A percentile compares a stretch with the other conserved stretches of the same genome.
Evolutionary conservation across 441 rosid genomes (phyloP).

Genomic region (Erysimum cheiri): DNA sequence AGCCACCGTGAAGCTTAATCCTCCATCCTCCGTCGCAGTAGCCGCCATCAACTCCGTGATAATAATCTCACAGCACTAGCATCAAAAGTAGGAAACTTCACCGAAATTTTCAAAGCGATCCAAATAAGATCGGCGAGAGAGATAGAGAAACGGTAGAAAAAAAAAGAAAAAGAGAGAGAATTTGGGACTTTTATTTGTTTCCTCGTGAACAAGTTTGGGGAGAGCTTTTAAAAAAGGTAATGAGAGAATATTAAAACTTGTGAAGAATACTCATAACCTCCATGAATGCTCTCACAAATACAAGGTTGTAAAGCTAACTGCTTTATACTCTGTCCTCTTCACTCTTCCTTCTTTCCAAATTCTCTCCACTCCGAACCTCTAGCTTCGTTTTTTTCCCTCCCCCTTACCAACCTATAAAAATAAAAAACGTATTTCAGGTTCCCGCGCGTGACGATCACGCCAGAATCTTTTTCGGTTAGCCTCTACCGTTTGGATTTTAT

Average conservation of each 20-base stretch:
- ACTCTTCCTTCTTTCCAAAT: slow-evolving; percentile 30
- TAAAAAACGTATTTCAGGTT: slow-evolving; percentile 26
- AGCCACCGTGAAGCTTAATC: slow-evolving; percentile 70
- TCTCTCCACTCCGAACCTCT: slow-evolving; percentile 39
- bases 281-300: slow-evolving; percentile 43
- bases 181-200: not conserved
- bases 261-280: slow-evolving; percentile 41
- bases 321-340: slow-evolving; percentile 48
- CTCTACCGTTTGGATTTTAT: slow-evolving; percentile 35
- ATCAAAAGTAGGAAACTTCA: slow-evolving; percentile 15
- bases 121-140: slow-evolving; percentile 20
- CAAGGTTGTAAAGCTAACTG: slow-evolving; percentile 50
- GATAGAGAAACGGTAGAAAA: slow-evolving; percentile 1
- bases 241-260: slow-evolving; percentile 21
- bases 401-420: slow-evolving; percentile 2
- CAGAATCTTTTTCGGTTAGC: slow-evolving; percentile 41
- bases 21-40: slow-evolving; percentile 50
- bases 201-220: not conserved
- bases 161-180: not conserved
- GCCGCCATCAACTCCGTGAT: slow-evolving; percentile 45
- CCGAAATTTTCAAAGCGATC: slow-evolving; percentile 18
- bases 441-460: slow-evolving; percentile 36
- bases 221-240: slow-evolving; percentile 19
- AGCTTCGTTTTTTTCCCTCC: slow-evolving; percentile 36
- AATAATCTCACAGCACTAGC: slow-evolving; percentile 31